Evolutionary conservation across 108 stramenopile species (phyloP).

Genomic region (Nitzschia sp.): DNA sequence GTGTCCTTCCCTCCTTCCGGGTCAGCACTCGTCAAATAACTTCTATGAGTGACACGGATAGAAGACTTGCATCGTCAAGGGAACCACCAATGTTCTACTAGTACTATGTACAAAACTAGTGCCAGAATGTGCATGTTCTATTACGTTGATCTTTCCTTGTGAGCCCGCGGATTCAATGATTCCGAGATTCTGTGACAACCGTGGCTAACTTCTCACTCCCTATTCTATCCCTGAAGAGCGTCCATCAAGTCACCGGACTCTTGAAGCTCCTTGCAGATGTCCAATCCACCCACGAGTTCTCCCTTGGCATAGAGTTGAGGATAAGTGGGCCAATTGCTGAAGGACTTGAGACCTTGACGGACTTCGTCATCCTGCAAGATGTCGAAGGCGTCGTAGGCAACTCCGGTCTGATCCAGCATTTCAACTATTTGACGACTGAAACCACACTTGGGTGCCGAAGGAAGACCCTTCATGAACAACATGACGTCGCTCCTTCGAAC

Average conservation of each 20-base stretch:
- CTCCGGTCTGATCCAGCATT: conserved; percentile 64
- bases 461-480: conserved; percentile 97
- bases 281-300: conserved; percentile 94
- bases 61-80: too few relatives aligned
- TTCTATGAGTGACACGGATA: too few relatives aligned
- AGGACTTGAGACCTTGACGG: conserved; percentile 87
- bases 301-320: conserved; percentile 96
- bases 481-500: conserved; percentile 68
- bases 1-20: too few relatives aligned
- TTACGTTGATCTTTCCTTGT: too few relatives aligned
- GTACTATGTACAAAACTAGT: too few relatives aligned
- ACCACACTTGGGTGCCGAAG: conserved; percentile 86
- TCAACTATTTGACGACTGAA: conserved; percentile 89
- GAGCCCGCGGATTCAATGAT: too few relatives aligned
- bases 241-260: conserved; percentile 77
- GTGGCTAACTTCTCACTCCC: too few relatives aligned
- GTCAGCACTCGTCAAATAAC: too few relatives aligned
- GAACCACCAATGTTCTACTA: too few relatives aligned
- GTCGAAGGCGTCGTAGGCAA: conserved; percentile 83
- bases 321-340: conserved; percentile 93
- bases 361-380: conserved; percentile 89
- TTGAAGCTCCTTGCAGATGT: conserved; percentile 92
- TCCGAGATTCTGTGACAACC: too few relatives aligned
- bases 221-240: too few relatives aligned
- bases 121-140: too few relatives aligned